Conservation (phyloP, 345 rosid species). For the Rhodamnia rubescens region DNA sequence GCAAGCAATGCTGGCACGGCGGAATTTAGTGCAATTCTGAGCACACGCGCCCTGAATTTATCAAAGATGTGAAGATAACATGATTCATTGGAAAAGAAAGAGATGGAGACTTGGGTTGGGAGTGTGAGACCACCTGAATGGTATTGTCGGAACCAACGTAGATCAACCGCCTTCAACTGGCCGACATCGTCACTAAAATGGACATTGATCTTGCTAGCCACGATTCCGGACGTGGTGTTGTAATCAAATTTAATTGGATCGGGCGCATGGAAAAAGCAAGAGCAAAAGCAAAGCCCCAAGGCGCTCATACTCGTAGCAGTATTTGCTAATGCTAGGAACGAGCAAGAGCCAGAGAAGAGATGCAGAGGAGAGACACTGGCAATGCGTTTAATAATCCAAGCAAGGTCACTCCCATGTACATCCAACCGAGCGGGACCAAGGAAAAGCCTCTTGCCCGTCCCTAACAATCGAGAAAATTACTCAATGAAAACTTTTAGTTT, state of each 20-base stretch:
- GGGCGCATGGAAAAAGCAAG: not conserved
- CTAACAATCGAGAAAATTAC: too few species aligned
- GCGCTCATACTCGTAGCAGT: not conserved
- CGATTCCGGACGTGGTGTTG: slow-evolving; percentile 36
- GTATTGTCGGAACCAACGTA: slow-evolving; percentile 93
- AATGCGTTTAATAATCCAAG: too few species aligned
- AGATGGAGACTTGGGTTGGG: too few species aligned
- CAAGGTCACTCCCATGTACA: too few species aligned
- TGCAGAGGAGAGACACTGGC: not conserved
- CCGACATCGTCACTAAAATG: slow-evolving; percentile 95
- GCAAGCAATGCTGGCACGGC: slow-evolving; percentile 64
- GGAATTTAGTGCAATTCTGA: slow-evolving; percentile 80
- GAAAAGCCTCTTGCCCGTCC: too few species aligned
- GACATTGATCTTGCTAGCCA: slow-evolving; percentile 51
- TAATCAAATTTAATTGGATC: slow-evolving; percentile 58
- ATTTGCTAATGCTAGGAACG: not conserved
- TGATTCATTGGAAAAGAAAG: not conserved
- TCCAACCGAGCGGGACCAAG: too few species aligned
- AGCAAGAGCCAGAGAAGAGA: not conserved
- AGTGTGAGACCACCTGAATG: slow-evolving; percentile 58
- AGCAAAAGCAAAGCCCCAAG: not conserved
- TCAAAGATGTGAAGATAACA: not conserved
- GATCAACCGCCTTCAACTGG: slow-evolving; percentile 88
- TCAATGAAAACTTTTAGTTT: too few species aligned
- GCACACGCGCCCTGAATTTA: slow-evolving; percentile 72